Evolutionary conservation across 2,329 filamentous ascomycete species (phyloP).

Genomic region (Zymoseptoria brevis): DNA sequence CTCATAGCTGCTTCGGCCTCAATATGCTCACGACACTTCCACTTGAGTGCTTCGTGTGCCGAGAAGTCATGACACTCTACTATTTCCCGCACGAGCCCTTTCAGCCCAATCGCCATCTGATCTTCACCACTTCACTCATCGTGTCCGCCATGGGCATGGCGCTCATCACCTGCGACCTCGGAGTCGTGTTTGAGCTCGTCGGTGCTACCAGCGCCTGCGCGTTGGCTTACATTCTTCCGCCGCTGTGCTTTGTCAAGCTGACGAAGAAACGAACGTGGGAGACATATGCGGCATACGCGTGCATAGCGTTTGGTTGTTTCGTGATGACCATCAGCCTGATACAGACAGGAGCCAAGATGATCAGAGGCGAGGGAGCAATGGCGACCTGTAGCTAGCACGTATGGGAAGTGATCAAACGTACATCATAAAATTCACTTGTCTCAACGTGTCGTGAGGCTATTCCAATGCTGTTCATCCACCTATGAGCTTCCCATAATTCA

Average conservation of each 20-base stretch:
- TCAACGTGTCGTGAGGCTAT: neutral
- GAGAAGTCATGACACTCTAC: conserved; percentile 92
- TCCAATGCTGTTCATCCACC: neutral
- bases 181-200: conserved; percentile 90
- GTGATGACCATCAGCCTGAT: conserved; percentile 78
- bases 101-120: conserved; percentile 73
- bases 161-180: conserved; percentile 84
- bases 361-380: conserved; percentile 22
- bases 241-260: conserved; percentile 89
- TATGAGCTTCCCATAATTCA: neutral
- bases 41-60: conserved; percentile 93
- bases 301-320: conserved; percentile 66
- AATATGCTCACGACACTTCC: conserved; percentile 98
- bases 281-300: conserved; percentile 57
- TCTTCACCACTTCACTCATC: conserved; percentile 79
- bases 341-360: conserved; percentile 63
- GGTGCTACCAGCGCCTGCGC: conserved; percentile 91
- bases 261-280: conserved; percentile 56
- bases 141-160: conserved; percentile 67
- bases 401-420: neutral
- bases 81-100: conserved; percentile 66
- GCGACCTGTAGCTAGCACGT: conserved; percentile 10
- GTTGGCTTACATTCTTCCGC: conserved; percentile 89
- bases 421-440: neutral
- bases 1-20: conserved; percentile 69